Evolutionary conservation across 2,329 filamentous ascomycete genomes (phyloP).

Genomic region (Ceratocystis variospora): DNA sequence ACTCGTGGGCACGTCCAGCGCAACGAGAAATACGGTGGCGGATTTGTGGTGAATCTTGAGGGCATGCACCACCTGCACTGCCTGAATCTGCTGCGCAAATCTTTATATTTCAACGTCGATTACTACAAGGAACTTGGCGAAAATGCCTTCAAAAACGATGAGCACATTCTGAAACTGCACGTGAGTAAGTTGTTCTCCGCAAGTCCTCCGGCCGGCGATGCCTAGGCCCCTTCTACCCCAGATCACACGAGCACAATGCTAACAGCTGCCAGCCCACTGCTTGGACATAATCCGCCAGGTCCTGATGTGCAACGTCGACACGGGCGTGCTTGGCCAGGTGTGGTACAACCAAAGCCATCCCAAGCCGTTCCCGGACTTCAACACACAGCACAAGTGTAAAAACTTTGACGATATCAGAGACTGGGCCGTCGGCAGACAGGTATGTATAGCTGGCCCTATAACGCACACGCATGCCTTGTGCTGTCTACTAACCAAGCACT

Average conservation of each 20-base stretch:
- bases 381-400: constrained; percentile 44
- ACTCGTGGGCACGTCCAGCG: constrained; percentile 41
- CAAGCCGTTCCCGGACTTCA: constrained; percentile 46
- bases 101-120: constrained; percentile 44
- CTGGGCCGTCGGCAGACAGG: constrained; percentile 43
- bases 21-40: constrained; percentile 41
- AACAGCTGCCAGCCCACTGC: constrained; percentile 36
- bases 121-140: constrained; percentile 39
- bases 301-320: constrained; percentile 49
- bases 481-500: neutral
- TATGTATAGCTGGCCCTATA: constrained; percentile 18
- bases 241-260: neutral
- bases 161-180: constrained; percentile 41
- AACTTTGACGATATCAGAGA: constrained; percentile 39
- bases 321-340: constrained; percentile 46
- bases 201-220: no score
- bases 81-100: constrained; percentile 46
- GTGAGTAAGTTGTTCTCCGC: constrained; percentile 31
- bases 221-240: no score
- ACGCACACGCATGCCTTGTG: neutral
- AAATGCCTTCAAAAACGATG: constrained; percentile 43
- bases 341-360: constrained; percentile 38
- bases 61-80: constrained; percentile 46
- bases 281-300: constrained; percentile 48
- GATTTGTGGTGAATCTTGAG: constrained; percentile 44